Percentiles rank a stretch among this genome's conserved stretches.
phyloP scores from a whole-genome alignment of 768 basidiomycete genomes.

The Kwoniella europaea region DNA sequence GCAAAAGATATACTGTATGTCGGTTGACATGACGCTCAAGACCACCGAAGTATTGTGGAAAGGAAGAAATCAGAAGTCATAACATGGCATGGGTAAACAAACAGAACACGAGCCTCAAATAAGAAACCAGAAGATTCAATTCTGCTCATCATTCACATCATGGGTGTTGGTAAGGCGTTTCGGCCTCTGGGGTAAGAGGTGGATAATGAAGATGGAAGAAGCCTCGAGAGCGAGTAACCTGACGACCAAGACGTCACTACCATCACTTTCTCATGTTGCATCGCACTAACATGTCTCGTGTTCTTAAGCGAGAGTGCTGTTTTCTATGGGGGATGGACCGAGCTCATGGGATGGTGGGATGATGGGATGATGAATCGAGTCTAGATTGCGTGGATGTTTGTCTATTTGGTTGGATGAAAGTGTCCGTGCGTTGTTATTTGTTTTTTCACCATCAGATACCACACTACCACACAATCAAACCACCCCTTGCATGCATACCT shows the following conservation, averaged over 20 bases:
- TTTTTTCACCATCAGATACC: constrained; percentile 1
- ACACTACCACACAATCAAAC: constrained; percentile 4
- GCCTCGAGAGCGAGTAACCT: not conserved
- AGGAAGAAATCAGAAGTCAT: too few relatives aligned
- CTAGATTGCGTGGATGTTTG: not conserved
- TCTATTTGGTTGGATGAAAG: constrained; percentile 19
- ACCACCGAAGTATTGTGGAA: too few relatives aligned
- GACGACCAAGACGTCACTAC: constrained; percentile 3
- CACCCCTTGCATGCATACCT: not conserved
- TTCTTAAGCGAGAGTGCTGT: not conserved
- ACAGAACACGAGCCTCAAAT: too few relatives aligned
- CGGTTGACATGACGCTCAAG: too few relatives aligned
- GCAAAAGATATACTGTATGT: too few relatives aligned
- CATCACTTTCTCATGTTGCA: too few relatives aligned
- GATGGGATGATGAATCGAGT: not conserved
- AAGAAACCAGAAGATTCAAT: too few relatives aligned
- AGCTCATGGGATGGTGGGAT: not conserved
- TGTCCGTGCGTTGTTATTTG: constrained; percentile 13
- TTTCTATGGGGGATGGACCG: constrained; percentile 1
- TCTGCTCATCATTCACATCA: too few relatives aligned
- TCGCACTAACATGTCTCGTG: not conserved
- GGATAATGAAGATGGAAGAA: not conserved
- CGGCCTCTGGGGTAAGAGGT: not conserved
- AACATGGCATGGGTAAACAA: too few relatives aligned
- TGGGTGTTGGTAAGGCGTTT: not conserved